These are phyloP conservation scores for Gnetum montanum DNA, from an alignment of 75 land plant species.

Conservation along the genomic window DNA sequence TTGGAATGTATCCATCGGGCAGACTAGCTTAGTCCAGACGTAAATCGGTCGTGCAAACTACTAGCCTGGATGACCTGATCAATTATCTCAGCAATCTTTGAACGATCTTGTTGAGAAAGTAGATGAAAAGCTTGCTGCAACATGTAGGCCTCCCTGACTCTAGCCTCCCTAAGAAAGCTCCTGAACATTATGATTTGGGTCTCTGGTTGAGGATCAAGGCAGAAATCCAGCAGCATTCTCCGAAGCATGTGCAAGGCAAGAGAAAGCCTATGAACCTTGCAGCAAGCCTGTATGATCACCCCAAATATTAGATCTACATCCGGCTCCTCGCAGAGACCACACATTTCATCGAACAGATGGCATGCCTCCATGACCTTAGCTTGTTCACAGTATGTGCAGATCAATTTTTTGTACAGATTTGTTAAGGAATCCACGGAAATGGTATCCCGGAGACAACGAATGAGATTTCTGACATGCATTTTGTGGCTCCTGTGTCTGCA, in stretches of 20 bases:
- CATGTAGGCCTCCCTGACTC: background rate
- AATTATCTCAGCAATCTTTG: background rate
- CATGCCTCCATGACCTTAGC: background rate
- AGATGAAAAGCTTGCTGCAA: background rate
- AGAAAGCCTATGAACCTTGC: background rate
- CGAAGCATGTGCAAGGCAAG: background rate
- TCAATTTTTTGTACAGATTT: background rate
- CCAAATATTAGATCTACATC: background rate
- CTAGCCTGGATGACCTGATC: too few species aligned
- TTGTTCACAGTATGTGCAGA: background rate
- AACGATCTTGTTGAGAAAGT: too few species aligned
- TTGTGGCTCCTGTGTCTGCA: background rate
- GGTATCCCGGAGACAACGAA: background rate
- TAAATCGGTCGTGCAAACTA: too few species aligned
- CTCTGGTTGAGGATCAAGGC: background rate
- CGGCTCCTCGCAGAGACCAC: background rate
- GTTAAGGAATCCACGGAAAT: background rate
- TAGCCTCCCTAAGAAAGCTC: background rate
- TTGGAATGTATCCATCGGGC: too few species aligned
- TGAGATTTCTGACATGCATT: background rate
- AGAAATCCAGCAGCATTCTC: background rate
- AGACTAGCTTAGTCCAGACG: too few species aligned
- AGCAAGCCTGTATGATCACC: background rate
- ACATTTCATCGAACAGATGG: background rate
- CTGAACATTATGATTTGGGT: background rate